phyloP scores from a whole-genome alignment of 441 rosid species.

The Euphorbia schlechtendalii region DNA sequence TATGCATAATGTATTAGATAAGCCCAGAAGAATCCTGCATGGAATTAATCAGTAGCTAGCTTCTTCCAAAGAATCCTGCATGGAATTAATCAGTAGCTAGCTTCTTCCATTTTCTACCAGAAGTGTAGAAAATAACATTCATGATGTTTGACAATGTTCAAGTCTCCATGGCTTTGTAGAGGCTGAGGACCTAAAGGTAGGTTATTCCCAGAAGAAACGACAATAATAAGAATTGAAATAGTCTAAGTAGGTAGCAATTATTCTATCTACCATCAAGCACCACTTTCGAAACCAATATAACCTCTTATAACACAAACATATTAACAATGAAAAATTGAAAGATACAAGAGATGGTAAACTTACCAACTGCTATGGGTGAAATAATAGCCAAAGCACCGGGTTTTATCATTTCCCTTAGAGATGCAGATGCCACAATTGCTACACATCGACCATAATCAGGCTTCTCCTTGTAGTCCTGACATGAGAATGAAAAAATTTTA shows the following conservation, averaged over 20 bases:
- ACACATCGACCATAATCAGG: slow-evolving; percentile 99
- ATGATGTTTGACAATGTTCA: too few relatives aligned
- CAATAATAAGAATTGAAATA: not conserved
- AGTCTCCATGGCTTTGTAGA: not conserved
- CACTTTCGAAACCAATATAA: slow-evolving; percentile 5
- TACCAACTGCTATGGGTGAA: slow-evolving; percentile 85
- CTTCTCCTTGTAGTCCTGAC: slow-evolving; percentile 89
- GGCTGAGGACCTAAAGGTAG: too few relatives aligned
- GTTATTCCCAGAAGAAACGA: not conserved
- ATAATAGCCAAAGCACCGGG: slow-evolving; percentile 92
- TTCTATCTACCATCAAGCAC: not conserved
- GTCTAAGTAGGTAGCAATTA: too few relatives aligned
- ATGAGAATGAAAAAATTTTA: slow-evolving; percentile 7
- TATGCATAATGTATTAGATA: too few relatives aligned
- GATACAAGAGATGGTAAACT: slow-evolving; percentile 13
- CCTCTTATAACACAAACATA: not conserved
- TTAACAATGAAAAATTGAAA: not conserved
- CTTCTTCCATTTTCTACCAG: too few relatives aligned
- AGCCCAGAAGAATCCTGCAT: too few relatives aligned
- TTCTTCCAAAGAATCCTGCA: too few relatives aligned
- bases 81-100: too few relatives aligned
- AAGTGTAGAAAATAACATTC: too few relatives aligned
- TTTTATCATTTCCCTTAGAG: slow-evolving; percentile 94
- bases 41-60: too few relatives aligned
- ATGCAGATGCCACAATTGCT: slow-evolving; percentile 94